Evolutionary conservation across 2,329 filamentous ascomycete genomes (phyloP), one percentile per base, ranked within the genome.

Genomic region (Chaetomiaceae sp.): DNA sequence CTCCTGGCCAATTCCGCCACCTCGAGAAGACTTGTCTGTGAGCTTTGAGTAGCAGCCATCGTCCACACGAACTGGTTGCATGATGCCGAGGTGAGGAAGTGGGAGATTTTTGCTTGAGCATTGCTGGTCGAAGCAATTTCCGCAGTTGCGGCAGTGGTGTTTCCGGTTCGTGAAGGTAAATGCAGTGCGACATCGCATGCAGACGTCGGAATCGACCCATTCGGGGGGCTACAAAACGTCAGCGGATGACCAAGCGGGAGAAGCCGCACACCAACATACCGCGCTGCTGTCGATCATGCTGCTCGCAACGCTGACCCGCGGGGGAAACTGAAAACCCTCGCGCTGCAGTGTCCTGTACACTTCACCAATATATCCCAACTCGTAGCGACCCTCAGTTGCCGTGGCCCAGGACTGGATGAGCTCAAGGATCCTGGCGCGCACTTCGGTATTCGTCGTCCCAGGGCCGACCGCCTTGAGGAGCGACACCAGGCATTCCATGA

Each of bases 141-240:
- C 93, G 61, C 93, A 98, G 65, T 98, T 98, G 55, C 93, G 83
- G 62, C 93, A 98, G 65, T 98, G 93, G 63, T 98, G 93, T 64
- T 97, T 98, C 60, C 93, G 84, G 65, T 98, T 98, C 46, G 91
- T 98, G 62, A 98, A 96, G 38, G 88, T 96, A 60, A 98, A 98
- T 15, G 88, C 70, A 11, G 91, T 96, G 57, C 93, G 83, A 65
- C 93, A 98, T 62, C 93, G 85, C 89, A 98, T 96, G 65, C 93
- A 98, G 26, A 98, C 91, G 60, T 98, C 93, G 10, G 91, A 96
- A 68, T 98, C 93, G 41, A 84, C 83, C 93, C 93, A 98, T 68
- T 98, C 93, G 0, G 93, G 93, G 9, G 93, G 93, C 84, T 95
- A 58, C 45, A 12, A 5, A 30, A 3, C 6, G 46, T 54, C n/a